A percentile compares a stretch with the other conserved stretches of the same genome.
These are phyloP conservation scores for Flaveria trinervia DNA, from an alignment of 129 eudicot genomes.

Conservation along the genomic window DNA sequence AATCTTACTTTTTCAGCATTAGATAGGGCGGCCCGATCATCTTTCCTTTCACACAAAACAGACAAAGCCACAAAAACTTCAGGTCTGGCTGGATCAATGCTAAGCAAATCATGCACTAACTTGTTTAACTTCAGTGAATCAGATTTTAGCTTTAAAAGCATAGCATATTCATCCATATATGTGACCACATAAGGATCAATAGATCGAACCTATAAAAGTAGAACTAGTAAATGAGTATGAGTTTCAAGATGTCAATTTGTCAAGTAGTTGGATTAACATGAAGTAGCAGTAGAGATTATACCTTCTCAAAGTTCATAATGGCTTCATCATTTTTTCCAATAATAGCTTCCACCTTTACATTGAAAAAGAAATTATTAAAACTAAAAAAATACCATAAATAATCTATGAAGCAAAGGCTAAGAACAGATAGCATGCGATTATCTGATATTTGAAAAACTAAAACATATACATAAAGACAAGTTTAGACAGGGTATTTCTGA, in stretches of 20 bases:
- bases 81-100: conserved; percentile 80
- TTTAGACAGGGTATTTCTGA: conserved; percentile 19
- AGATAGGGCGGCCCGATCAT: conserved; percentile 86
- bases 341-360: conserved; percentile 79
- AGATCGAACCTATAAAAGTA: conserved; percentile 66
- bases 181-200: conserved; percentile 87
- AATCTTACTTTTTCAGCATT: conserved; percentile 76
- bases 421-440: not conserved
- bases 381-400: not conserved
- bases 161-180: conserved; percentile 98
- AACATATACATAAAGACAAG: not conserved
- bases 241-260: conserved; percentile 17
- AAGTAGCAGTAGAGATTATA: conserved; percentile 26
- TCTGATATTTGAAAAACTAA: not conserved
- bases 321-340: conserved; percentile 90
- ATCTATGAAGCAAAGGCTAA: not conserved
- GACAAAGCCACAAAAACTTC: conserved; percentile 97
- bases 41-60: conserved; percentile 91
- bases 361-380: conserved; percentile 33
- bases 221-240: conserved; percentile 17
- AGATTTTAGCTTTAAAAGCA: conserved; percentile 88
- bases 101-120: conserved; percentile 82
- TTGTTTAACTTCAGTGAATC: conserved; percentile 78
- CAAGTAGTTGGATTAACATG: conserved; percentile 18
- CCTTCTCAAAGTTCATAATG: conserved; percentile 87